Evolutionary conservation across 1,284 basidiomycete genomes (phyloP).

Genomic region (Boletus smithii): DNA sequence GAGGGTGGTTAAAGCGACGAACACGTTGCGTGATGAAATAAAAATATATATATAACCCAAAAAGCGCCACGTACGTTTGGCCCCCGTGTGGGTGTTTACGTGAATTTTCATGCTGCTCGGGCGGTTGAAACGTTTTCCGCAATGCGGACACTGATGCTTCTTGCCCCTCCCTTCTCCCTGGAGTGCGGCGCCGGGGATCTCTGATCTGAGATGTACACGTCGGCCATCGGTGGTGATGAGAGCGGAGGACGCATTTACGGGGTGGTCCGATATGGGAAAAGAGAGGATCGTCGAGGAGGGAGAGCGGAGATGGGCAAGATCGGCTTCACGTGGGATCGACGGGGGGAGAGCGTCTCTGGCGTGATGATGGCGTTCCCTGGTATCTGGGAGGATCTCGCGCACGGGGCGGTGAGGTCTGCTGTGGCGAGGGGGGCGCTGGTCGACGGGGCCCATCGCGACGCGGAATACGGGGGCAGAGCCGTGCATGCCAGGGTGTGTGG

Average conservation of each 20-base stretch:
- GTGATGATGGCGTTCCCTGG: slow-evolving; percentile 26
- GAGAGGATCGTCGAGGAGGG: slow-evolving; percentile 33
- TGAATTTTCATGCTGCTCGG: slow-evolving; percentile 75
- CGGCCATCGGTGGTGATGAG: slow-evolving; percentile 30
- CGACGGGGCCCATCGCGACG: slow-evolving; percentile 28
- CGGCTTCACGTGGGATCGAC: slow-evolving; percentile 31
- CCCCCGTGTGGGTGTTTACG: slow-evolving; percentile 75
- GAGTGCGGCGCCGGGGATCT: slow-evolving; percentile 25
- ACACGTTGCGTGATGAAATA: slow-evolving; percentile 22
- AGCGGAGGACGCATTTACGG: slow-evolving; percentile 18
- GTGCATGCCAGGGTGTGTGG: slow-evolving; percentile 26
- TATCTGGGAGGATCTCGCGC: slow-evolving; percentile 28
- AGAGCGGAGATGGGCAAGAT: slow-evolving; percentile 31
- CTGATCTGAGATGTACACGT: slow-evolving; percentile 31
- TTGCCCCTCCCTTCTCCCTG: slow-evolving; percentile 38
- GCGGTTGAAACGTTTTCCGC: slow-evolving; percentile 70
- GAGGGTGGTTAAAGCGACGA: slow-evolving; percentile 16
- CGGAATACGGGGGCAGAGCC: slow-evolving; percentile 38
- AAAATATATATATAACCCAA: slow-evolving; percentile 9
- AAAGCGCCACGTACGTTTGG: slow-evolving; percentile 54
- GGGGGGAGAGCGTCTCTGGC: slow-evolving; percentile 20
- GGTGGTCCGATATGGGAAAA: slow-evolving; percentile 33
- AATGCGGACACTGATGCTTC: slow-evolving; percentile 63
- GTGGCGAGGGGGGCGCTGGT: slow-evolving; percentile 19
- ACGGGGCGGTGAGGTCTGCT: slow-evolving; percentile 13